Evolutionary conservation across 345 rosid genomes (phyloP).

Genomic region (Euphorbia tirucalli): DNA sequence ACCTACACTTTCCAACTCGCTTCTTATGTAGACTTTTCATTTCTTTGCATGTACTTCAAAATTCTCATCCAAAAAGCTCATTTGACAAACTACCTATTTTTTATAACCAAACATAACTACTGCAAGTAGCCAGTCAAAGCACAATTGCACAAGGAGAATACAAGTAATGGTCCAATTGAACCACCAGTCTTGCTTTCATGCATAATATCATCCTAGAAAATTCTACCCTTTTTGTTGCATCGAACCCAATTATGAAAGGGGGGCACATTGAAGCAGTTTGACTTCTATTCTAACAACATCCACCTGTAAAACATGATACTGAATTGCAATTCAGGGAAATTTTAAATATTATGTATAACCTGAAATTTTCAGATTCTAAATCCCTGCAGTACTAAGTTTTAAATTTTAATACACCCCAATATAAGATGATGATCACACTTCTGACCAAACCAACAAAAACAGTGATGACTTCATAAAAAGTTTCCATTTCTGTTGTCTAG

Average conservation of each 20-base stretch:
- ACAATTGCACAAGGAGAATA: background rate
- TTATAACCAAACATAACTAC: background rate
- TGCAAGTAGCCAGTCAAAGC: background rate
- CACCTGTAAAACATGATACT: background rate
- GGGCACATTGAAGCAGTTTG: background rate
- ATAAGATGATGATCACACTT: background rate
- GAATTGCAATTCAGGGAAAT: background rate
- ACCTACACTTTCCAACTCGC: background rate
- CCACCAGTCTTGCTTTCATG: background rate
- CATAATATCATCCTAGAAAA: background rate
- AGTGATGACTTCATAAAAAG: background rate
- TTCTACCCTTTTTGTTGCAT: background rate
- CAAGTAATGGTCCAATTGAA: background rate
- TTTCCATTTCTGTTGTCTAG: background rate
- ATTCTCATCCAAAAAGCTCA: background rate
- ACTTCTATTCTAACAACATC: background rate
- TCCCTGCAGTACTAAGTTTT: background rate
- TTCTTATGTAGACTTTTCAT: background rate
- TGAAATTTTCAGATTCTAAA: background rate
- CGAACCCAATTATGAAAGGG: background rate
- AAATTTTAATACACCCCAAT: background rate
- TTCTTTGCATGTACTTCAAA: background rate
- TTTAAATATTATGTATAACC: background rate
- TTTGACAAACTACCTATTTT: background rate
- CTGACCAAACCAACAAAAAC: background rate